Conservation (phyloP, 116 monocot species). For the Dioscorea cayenensis region DNA sequence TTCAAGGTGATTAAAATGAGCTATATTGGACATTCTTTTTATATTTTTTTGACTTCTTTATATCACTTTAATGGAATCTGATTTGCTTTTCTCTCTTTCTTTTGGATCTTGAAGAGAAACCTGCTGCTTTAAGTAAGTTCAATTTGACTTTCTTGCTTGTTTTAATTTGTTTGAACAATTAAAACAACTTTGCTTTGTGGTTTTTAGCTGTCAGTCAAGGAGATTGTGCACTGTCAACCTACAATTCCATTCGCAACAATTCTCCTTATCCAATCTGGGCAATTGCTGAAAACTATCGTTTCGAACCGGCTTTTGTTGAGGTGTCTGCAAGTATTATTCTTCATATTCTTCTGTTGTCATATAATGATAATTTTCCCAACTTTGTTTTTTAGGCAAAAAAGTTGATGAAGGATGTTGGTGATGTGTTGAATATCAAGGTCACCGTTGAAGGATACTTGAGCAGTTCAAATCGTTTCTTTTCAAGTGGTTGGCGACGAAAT, state of each 20-base stretch:
- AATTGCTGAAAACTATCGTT: constrained; percentile 93
- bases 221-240: constrained; percentile 63
- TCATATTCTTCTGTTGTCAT: neutral
- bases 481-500: constrained; percentile 83
- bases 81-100: neutral
- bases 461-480: constrained; percentile 86
- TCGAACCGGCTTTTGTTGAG: constrained; percentile 96
- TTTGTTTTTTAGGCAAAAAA: constrained; percentile 49
- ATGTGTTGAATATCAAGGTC: constrained; percentile 92
- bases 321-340: constrained; percentile 21
- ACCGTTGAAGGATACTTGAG: constrained; percentile 89
- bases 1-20: constrained; percentile 51
- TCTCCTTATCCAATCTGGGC: constrained; percentile 70
- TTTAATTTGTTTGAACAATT: neutral
- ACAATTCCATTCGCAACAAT: constrained; percentile 41
- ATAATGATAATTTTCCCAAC: constrained; percentile 7
- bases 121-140: constrained; percentile 90
- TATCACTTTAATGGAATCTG: neutral
- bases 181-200: constrained; percentile 2
- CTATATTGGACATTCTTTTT: too few species aligned
- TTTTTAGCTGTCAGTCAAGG: constrained; percentile 60
- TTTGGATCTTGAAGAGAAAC: constrained; percentile 69
- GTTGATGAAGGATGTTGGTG: constrained; percentile 70
- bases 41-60: neutral
- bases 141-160: neutral